A percentile compares a stretch with the other conserved stretches of the same genome.
phyloP scores from a whole-genome alignment of 768 basidiomycete genomes.

The Termitomyces sp. region DNA sequence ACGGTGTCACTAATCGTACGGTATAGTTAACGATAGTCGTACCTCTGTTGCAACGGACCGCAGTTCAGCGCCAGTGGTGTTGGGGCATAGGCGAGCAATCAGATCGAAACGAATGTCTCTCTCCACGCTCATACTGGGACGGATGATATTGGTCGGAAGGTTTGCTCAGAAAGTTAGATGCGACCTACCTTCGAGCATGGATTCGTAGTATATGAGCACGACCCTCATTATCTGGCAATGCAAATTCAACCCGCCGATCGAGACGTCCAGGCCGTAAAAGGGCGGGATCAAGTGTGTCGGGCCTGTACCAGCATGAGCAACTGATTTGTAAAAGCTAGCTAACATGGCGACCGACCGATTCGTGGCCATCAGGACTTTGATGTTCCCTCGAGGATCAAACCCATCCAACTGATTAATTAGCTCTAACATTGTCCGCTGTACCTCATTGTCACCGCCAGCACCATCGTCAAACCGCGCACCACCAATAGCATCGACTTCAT shows the following conservation, averaged over 20 bases:
- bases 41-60: constrained; percentile 97
- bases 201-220: constrained; percentile 96
- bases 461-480: constrained; percentile 98
- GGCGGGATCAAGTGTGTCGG: constrained; percentile 97
- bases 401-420: constrained; percentile 98
- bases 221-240: constrained; percentile 91
- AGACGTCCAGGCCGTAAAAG: constrained; percentile 92
- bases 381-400: constrained; percentile 98
- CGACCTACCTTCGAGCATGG: constrained; percentile 79
- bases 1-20: not conserved
- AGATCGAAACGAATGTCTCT: constrained; percentile 96
- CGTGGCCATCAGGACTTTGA: constrained; percentile 99
- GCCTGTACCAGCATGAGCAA: constrained; percentile 40
- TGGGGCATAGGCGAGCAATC: constrained; percentile 94
- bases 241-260: constrained; percentile 96
- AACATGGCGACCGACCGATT: constrained; percentile 60
- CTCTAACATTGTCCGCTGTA: constrained; percentile 98
- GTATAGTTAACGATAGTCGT: constrained; percentile 12
- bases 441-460: constrained; percentile 98
- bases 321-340: not conserved
- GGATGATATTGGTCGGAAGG: constrained; percentile 1
- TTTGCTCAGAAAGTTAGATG: not conserved
- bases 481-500: constrained; percentile 97
- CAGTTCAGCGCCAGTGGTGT: constrained; percentile 97
- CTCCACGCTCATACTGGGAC: constrained; percentile 88